Percentiles rank a stretch among this genome's conserved stretches.
Evolutionary conservation across 2,329 filamentous ascomycete species (phyloP).

Genomic region (Beauveria australis): DNA sequence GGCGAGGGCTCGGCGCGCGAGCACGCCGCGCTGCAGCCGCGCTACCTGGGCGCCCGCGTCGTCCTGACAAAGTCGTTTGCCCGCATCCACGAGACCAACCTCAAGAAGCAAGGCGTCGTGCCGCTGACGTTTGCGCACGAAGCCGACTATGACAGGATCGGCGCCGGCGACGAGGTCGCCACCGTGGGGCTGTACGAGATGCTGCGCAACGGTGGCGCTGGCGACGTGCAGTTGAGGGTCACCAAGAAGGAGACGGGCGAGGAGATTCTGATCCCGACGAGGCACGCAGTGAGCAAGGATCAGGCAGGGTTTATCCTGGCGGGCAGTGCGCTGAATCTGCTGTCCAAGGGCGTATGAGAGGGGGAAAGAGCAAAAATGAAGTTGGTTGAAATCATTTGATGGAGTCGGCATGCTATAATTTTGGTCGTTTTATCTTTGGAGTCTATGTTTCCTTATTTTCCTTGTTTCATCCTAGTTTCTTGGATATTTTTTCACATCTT

Average conservation of each 20-base stretch:
- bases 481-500: too few species aligned
- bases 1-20: constrained; percentile 85
- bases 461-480: neutral
- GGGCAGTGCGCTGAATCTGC: constrained; percentile 84
- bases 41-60: constrained; percentile 79
- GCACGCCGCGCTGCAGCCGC: constrained; percentile 81
- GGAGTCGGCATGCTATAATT: neutral
- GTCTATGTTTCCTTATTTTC: neutral
- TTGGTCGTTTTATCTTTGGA: neutral
- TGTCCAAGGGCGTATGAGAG: constrained; percentile 51
- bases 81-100: constrained; percentile 88
- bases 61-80: constrained; percentile 84
- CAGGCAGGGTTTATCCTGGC: constrained; percentile 90
- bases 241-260: constrained; percentile 52
- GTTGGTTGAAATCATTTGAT: neutral
- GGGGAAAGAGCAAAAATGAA: too few species aligned
- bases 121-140: constrained; percentile 87
- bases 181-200: constrained; percentile 81
- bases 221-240: constrained; percentile 62
- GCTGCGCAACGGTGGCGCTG: constrained; percentile 67
- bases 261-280: constrained; percentile 64
- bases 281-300: constrained; percentile 80
- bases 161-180: constrained; percentile 72
- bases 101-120: constrained; percentile 96
- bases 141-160: constrained; percentile 76